phyloP scores from a whole-genome alignment of 495 filamentous ascomycete species.

The Trichoderma erinaceum region DNA sequence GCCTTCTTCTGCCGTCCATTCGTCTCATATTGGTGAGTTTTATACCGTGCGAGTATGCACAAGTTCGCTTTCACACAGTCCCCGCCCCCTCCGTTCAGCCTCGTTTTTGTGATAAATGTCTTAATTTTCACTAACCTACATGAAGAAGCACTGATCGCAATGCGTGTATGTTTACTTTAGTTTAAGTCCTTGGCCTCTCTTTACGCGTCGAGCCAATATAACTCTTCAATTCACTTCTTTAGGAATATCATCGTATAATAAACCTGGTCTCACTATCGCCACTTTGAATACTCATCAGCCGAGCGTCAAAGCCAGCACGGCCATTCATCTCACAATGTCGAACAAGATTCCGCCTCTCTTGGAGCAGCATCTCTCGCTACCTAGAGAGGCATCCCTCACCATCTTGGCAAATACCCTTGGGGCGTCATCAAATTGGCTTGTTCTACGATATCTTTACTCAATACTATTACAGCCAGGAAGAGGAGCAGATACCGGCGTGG shows the following conservation, averaged over 20 bases:
- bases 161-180: no score
- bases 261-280: no score
- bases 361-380: slow-evolving; percentile 52
- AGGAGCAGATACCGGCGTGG: slow-evolving; percentile 8
- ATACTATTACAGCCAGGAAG: slow-evolving; percentile 31
- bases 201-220: no score
- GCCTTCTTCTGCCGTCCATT: no score
- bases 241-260: no score
- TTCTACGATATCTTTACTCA: slow-evolving; percentile 57
- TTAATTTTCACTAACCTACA: no score
- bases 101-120: no score
- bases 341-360: slow-evolving; percentile 58
- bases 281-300: neutral
- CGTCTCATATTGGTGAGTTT: neutral
- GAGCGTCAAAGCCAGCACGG: neutral
- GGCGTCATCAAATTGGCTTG: slow-evolving; percentile 69
- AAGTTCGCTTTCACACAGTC: neutral
- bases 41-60: neutral
- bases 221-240: no score
- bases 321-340: slow-evolving; percentile 23
- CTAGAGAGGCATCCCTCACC: slow-evolving; percentile 49
- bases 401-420: slow-evolving; percentile 69
- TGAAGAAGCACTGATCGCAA: no score
- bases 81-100: neutral
- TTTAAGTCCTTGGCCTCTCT: no score